phyloP scores from a whole-genome alignment of 2,329 filamentous ascomycete species.

The Rasamsonia emersonii region DNA sequence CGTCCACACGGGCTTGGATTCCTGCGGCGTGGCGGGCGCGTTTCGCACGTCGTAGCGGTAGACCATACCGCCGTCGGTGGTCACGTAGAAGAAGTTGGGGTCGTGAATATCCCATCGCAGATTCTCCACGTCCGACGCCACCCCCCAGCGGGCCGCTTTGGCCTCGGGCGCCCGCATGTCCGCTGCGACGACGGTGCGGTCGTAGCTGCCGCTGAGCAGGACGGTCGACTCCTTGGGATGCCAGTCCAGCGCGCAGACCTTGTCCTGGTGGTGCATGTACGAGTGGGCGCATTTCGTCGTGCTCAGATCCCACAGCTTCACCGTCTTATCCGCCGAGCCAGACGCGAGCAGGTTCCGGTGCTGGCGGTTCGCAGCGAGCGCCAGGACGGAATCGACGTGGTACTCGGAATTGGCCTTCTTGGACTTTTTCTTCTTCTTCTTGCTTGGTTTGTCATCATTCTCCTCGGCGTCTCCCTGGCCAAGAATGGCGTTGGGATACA shows the following conservation, averaged over 20 bases:
- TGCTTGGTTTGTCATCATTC: slow-evolving; percentile 41
- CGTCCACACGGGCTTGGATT: slow-evolving; percentile 83
- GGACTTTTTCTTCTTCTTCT: slow-evolving; percentile 71
- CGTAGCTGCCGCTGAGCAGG: slow-evolving; percentile 87
- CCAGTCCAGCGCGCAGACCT: slow-evolving; percentile 95
- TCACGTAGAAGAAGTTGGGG: slow-evolving; percentile 87
- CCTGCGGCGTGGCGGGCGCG: slow-evolving; percentile 61
- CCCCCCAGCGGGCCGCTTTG: slow-evolving; percentile 75
- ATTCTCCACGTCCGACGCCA: slow-evolving; percentile 91
- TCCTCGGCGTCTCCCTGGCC: slow-evolving; percentile 57
- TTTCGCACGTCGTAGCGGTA: slow-evolving; percentile 86
- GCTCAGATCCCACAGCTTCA: slow-evolving; percentile 96
- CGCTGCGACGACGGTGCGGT: slow-evolving; percentile 84
- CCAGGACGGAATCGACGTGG: slow-evolving; percentile 88
- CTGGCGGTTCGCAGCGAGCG: slow-evolving; percentile 82
- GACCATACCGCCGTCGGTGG: slow-evolving; percentile 83
- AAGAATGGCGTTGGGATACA: slow-evolving; percentile 95
- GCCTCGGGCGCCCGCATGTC: slow-evolving; percentile 92
- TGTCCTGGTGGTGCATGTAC: slow-evolving; percentile 92
- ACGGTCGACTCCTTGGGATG: slow-evolving; percentile 80
- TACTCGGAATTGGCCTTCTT: slow-evolving; percentile 77
- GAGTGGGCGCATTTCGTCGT: slow-evolving; percentile 90
- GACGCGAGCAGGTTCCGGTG: slow-evolving; percentile 93
- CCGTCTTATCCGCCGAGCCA: slow-evolving; percentile 89
- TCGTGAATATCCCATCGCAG: slow-evolving; percentile 91